phyloP scores from a whole-genome alignment of 2,329 filamentous ascomycete genomes.

The Trichophyton mentagrophytes region DNA sequence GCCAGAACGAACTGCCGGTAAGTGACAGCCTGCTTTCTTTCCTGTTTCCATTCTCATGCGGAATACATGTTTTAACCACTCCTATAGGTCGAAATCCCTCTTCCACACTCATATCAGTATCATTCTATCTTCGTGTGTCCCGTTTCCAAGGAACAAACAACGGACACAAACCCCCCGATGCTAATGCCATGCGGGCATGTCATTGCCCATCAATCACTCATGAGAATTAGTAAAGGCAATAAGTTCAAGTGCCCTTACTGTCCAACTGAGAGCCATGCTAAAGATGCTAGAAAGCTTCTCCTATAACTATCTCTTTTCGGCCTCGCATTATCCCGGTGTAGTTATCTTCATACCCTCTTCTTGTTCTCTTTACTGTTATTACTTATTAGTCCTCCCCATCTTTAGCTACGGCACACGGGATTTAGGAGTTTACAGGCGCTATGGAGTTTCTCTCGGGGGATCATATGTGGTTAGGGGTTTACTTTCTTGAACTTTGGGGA shows the following conservation, averaged over 20 bases:
- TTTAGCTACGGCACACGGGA: neutral
- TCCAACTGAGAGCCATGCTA: constrained; percentile 64
- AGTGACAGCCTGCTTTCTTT: constrained; percentile 31
- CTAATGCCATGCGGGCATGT: constrained; percentile 95
- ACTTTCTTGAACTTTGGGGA: neutral
- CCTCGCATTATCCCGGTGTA: neutral
- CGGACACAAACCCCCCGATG: constrained; percentile 86
- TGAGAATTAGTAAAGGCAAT: constrained; percentile 62
- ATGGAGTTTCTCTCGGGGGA: neutral
- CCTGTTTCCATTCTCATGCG: neutral
- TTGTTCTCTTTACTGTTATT: neutral
- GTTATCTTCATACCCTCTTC: neutral
- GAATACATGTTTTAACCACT: constrained; percentile 1
- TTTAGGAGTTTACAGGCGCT: neutral
- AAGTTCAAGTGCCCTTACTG: constrained; percentile 96
- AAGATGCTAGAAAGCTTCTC: constrained; percentile 62
- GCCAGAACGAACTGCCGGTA: constrained; percentile 76
- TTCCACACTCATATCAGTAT: constrained; percentile 57
- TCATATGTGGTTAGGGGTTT: neutral
- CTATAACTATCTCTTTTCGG: constrained; percentile 34
- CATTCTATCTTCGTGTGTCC: constrained; percentile 97
- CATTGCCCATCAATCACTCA: constrained; percentile 70
- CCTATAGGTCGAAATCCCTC: constrained; percentile 49
- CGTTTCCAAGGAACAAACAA: constrained; percentile 91
- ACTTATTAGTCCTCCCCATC: neutral